Evolutionary conservation across 306 rosid species (phyloP), one percentile per base, ranked within the genome.

Genomic region (Cucumis hystrix): DNA sequence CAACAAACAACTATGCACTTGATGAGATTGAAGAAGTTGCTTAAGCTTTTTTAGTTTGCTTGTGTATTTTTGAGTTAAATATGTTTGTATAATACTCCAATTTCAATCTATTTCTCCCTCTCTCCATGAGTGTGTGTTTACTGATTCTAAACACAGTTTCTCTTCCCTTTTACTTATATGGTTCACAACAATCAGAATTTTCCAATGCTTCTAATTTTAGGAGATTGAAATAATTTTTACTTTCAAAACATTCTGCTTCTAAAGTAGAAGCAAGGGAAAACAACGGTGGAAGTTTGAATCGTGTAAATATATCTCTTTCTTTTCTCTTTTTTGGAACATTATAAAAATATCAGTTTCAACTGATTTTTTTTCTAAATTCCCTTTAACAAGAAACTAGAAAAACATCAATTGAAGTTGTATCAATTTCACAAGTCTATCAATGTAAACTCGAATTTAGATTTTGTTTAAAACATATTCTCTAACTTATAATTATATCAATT

Each of bases 1-100:
- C 83, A 39, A 80, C 83, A 28, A 80, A 74, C 64, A 80, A 80
- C 83, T 80, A 80, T 63, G 79, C 83, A 14, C 83, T 80, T 20
- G 75, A 80, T 63, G 83, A 80, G 73, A 14, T 80, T 63, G n/a
- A 75, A 65, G 79, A 75, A 75, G 62, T 80, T 56, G 77, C 63
- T 73, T 73, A 54, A 73, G 77, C 49, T 73, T 73, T 28, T 72
- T 56, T 6, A 9, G 9, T 40, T 30, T 52, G 62, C 6, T 52
- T 52, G 59, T 73, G 61, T 73, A 73, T 33, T 49, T 73, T 73
- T 52, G 14, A 33, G 63, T 73, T 30, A 73, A 63, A 63, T 33
- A 52, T 73, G 77, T 54, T 73, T 73, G 77, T 73, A 73, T 54
- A 54, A 73, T 73, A 52, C 77, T 72, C 47, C 77, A 73, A 52